Percentiles rank a stretch among this genome's conserved stretches.
phyloP scores from a whole-genome alignment of 1,139 yeast species.

The Lodderomyces beijingensis region DNA sequence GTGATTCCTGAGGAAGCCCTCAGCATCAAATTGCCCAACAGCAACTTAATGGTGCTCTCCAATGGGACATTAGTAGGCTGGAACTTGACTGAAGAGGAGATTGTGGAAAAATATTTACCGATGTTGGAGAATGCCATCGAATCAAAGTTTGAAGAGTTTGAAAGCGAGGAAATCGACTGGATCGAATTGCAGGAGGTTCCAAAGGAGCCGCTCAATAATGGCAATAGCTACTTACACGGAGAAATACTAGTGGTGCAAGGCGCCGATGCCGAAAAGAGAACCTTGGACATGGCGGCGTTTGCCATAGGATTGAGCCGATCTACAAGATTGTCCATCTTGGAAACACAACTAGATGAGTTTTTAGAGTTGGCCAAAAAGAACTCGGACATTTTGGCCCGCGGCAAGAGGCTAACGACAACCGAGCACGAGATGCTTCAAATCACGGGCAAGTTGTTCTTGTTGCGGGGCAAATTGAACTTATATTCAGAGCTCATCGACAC shows the following conservation, averaged over 20 bases:
- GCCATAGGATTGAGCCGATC: conserved; percentile 84
- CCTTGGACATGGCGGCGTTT: conserved; percentile 82
- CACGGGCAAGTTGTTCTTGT: conserved; percentile 69
- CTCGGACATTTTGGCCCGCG: conserved; percentile 64
- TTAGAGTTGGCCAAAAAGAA: conserved; percentile 57
- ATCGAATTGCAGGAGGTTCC: conserved; percentile 43
- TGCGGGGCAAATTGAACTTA: conserved; percentile 77
- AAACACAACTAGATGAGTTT: conserved; percentile 65
- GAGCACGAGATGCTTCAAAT: conserved; percentile 63
- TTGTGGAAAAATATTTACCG: conserved; percentile 49
- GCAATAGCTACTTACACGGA: conserved; percentile 51
- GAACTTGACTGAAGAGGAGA: conserved; percentile 60
- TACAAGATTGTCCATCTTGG: conserved; percentile 77
- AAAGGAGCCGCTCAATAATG: conserved; percentile 23
- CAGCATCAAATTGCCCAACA: conserved; percentile 23
- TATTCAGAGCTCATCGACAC: conserved; percentile 90
- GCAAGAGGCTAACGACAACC: conserved; percentile 50
- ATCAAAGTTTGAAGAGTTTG: conserved; percentile 46
- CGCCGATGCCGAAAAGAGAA: conserved; percentile 35
- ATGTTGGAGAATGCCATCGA: conserved; percentile 28
- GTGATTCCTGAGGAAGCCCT: conserved; percentile 75
- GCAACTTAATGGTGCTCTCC: conserved; percentile 58
- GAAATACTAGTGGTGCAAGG: conserved; percentile 68
- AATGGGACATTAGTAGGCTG: conserved; percentile 81
- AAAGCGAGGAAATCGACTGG: conserved; percentile 85